Evolutionary conservation across 139 green algal species (phyloP).

Genomic region (Tetratostichococcus sp.): DNA sequence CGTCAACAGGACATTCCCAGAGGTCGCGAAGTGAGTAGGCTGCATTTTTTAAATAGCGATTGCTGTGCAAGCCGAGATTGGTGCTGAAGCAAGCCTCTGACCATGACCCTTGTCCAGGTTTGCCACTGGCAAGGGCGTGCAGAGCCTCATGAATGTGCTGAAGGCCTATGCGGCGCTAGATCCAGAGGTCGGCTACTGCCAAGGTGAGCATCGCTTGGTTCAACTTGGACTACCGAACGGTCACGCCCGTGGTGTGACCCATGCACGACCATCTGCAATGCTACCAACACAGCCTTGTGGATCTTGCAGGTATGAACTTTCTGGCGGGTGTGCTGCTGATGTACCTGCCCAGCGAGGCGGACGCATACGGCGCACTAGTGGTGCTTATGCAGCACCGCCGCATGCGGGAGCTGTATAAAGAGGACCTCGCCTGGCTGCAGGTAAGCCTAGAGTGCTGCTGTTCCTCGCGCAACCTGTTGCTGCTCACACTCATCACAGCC

Average conservation of each 20-base stretch:
- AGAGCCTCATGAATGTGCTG: conserved; percentile 54
- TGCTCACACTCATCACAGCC: too few species aligned
- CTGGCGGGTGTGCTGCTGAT: conserved; percentile 65
- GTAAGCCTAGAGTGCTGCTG: background rate
- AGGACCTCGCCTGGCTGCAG: conserved; percentile 67
- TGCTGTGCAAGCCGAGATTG: too few species aligned
- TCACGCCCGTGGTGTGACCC: too few species aligned
- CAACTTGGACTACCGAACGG: too few species aligned
- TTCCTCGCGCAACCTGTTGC: too few species aligned
- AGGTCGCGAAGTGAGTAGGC: conserved; percentile 27
- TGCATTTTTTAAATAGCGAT: too few species aligned
- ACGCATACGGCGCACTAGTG: conserved; percentile 66
- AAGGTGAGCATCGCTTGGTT: conserved; percentile 52
- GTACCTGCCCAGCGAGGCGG: conserved; percentile 53
- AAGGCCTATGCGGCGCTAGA: conserved; percentile 68
- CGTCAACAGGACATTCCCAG: conserved; percentile 67
- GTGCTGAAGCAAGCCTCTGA: too few species aligned
- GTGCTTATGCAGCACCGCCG: conserved; percentile 71
- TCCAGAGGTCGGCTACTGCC: conserved; percentile 60
- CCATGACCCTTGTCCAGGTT: conserved; percentile 39
- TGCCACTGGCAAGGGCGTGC: conserved; percentile 36
- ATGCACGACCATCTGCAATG: too few species aligned
- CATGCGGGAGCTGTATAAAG: conserved; percentile 57
- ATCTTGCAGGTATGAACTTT: conserved; percentile 75
- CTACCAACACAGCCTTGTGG: too few species aligned